Percentiles rank a stretch among this genome's conserved stretches.
These are phyloP conservation scores for Lasiosphaeria hispida DNA, from an alignment of 495 filamentous ascomycete genomes.

Conservation along the genomic window DNA sequence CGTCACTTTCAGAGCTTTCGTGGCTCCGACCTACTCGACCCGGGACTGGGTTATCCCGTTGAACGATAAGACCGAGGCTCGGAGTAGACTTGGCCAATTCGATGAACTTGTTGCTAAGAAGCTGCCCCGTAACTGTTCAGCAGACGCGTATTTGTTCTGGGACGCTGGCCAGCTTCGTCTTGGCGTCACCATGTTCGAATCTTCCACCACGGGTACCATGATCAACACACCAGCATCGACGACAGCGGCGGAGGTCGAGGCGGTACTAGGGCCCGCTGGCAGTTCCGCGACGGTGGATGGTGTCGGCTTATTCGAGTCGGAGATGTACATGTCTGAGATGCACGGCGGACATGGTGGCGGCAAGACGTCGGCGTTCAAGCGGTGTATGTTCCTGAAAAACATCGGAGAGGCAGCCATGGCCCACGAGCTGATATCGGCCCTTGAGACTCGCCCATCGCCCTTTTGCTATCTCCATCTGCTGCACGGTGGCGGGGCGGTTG, in stretches of 20 bases:
- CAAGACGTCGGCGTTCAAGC: slow-evolving; percentile 65
- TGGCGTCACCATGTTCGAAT: slow-evolving; percentile 55
- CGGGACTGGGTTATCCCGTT: slow-evolving; percentile 54
- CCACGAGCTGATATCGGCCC: slow-evolving; percentile 41
- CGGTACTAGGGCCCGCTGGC: slow-evolving; percentile 39
- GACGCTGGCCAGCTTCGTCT: slow-evolving; percentile 48
- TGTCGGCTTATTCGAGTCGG: slow-evolving; percentile 54
- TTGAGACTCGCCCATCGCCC: slow-evolving; percentile 52
- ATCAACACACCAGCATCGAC: slow-evolving; percentile 21
- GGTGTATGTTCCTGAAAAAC: slow-evolving; percentile 58
- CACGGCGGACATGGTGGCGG: slow-evolving; percentile 57
- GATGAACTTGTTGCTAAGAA: slow-evolving; percentile 41
- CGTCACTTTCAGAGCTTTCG: slow-evolving; percentile 53
- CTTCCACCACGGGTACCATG: slow-evolving; percentile 28
- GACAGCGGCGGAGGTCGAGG: slow-evolving; percentile 17
- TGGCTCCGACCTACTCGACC: slow-evolving; percentile 42
- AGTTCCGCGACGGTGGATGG: slow-evolving; percentile 43
- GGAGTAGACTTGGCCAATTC: slow-evolving; percentile 41
- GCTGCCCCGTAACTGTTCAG: slow-evolving; percentile 48
- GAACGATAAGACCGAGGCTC: slow-evolving; percentile 38
- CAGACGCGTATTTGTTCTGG: slow-evolving; percentile 59
- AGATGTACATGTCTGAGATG: slow-evolving; percentile 62
- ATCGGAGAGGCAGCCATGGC: slow-evolving; percentile 44
- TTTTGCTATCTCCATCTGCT: slow-evolving; percentile 63
- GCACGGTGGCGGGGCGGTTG: slow-evolving; percentile 56